Evolutionary conservation across 495 filamentous ascomycete species (phyloP).

Genomic region (Penicillium odoratum): DNA sequence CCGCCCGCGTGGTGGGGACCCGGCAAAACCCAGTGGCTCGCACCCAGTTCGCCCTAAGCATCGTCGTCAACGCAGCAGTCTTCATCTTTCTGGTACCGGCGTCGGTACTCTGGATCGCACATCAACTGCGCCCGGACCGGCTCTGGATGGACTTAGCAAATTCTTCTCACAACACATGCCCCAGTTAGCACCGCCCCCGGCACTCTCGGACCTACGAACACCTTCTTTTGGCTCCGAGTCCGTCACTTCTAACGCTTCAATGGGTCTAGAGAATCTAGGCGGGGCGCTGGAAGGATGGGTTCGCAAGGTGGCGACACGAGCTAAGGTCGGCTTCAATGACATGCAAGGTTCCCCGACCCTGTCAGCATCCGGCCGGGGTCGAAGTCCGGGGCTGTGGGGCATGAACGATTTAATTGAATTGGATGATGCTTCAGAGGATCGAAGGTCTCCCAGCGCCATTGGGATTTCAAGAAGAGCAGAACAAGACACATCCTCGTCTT

Average conservation of each 20-base stretch:
- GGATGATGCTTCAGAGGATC: conserved; percentile 54
- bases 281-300: conserved; percentile 88
- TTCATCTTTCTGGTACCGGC: conserved; percentile 70
- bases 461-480: conserved; percentile 22
- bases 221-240: conserved; percentile 45
- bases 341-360: conserved; percentile 34
- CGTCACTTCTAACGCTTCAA: conserved; percentile 47
- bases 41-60: conserved; percentile 28
- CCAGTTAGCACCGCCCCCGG: conserved; percentile 53
- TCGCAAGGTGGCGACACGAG: conserved; percentile 65
- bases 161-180: conserved; percentile 78
- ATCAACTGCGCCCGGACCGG: conserved; percentile 73
- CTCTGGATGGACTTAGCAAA: conserved; percentile 74
- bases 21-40: conserved; percentile 19
- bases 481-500: conserved; percentile 24
- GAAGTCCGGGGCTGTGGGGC: conserved; percentile 38
- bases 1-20: conserved; percentile 20
- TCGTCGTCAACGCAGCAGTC: conserved; percentile 43
- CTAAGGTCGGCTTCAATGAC: conserved; percentile 42
- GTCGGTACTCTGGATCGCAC: conserved; percentile 75
- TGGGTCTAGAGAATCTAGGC: conserved; percentile 75
- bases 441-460: conserved; percentile 25
- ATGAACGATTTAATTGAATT: conserved; percentile 84
- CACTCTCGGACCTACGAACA: conserved; percentile 31
- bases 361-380: conserved; percentile 32